phyloP scores from a whole-genome alignment of 345 rosid genomes.

The Eucalyptus erythrocorys region DNA sequence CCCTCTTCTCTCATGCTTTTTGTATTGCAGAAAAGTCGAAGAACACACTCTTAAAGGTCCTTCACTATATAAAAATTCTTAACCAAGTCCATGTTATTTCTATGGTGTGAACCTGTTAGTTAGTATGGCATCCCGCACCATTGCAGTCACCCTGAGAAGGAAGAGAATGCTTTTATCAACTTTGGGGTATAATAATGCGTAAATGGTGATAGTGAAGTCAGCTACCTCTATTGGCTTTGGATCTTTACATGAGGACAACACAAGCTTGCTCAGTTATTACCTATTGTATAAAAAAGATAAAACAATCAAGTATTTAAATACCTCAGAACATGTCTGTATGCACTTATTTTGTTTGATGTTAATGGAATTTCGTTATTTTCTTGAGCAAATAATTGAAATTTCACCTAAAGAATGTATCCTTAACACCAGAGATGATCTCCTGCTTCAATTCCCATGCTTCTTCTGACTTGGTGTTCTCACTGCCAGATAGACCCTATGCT shows the following conservation, averaged over 20 bases:
- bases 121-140: slow-evolving; percentile 97
- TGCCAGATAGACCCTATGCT: slow-evolving; percentile 4
- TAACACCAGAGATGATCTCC: slow-evolving; percentile 83
- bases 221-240: slow-evolving; percentile 49
- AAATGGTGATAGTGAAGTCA: background rate
- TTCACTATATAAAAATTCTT: background rate
- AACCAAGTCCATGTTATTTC: background rate
- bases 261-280: slow-evolving; percentile 96
- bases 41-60: background rate
- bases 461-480: slow-evolving; percentile 40
- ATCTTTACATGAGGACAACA: slow-evolving; percentile 68
- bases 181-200: background rate
- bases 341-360: background rate
- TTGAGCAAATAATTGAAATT: too few relatives aligned
- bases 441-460: slow-evolving; percentile 81
- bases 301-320: background rate
- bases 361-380: background rate
- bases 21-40: slow-evolving; percentile 27
- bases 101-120: slow-evolving; percentile 29
- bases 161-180: background rate
- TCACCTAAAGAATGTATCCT: slow-evolving; percentile 93
- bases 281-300: slow-evolving; percentile 20
- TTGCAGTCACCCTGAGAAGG: slow-evolving; percentile 73
- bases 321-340: background rate
- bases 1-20: slow-evolving; percentile 91